phyloP scores from a whole-genome alignment of 768 basidiomycete genomes.

The Xanthoconium purpureum region DNA sequence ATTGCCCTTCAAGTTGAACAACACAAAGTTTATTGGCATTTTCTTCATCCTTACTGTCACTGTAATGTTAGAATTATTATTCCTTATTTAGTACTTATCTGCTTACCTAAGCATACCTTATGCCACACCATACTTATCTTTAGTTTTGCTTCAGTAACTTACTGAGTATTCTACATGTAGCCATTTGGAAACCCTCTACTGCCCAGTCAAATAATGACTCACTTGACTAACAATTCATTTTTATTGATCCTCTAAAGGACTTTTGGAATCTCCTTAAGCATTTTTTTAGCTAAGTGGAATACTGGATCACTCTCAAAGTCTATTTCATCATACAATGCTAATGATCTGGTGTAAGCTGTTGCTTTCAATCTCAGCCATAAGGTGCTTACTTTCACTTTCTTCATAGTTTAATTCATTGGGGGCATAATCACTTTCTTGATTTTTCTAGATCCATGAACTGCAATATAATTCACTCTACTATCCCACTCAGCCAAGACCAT shows the following conservation, averaged over 20 bases:
- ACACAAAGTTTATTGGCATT: neutral
- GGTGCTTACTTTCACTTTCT: neutral
- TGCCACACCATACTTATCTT: no score
- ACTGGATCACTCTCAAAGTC: neutral
- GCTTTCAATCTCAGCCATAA: neutral
- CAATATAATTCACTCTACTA: neutral
- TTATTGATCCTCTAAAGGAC: neutral
- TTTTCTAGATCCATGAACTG: neutral
- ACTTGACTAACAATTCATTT: constrained; percentile 8
- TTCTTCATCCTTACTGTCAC: constrained; percentile 1
- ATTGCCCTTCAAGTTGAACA: neutral
- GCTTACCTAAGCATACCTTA: no score
- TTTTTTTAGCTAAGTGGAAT: neutral
- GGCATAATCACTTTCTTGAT: neutral
- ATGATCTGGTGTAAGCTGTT: neutral
- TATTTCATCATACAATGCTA: neutral
- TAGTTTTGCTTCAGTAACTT: no score
- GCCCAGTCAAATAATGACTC: neutral
- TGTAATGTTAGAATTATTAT: no score
- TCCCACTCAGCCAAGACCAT: constrained; percentile 17
- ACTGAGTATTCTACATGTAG: no score
- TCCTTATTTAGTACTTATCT: no score
- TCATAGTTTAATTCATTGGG: no score
- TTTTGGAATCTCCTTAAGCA: neutral
- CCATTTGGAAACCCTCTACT: neutral